Evolutionary conservation across 2,329 filamentous ascomycete species (phyloP).

Genomic region (Ceratocystis cacaofunesta): DNA sequence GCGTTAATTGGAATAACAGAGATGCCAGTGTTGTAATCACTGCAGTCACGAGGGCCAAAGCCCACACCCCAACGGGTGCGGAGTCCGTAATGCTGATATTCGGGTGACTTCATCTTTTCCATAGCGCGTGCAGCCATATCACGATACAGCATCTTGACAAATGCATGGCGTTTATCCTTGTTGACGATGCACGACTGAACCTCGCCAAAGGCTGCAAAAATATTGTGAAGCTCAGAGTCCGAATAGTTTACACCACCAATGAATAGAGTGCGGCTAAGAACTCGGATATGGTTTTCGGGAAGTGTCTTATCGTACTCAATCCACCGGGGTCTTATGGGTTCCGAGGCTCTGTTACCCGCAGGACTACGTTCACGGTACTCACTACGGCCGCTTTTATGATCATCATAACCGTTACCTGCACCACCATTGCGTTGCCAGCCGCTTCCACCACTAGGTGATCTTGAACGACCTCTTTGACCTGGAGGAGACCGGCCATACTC

Average conservation of each 20-base stretch:
- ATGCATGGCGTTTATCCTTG: slow-evolving; percentile 92
- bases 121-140: slow-evolving; percentile 73
- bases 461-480: slow-evolving; percentile 45
- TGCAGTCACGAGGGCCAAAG: slow-evolving; percentile 92
- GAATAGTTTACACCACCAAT: slow-evolving; percentile 85
- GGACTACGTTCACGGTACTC: slow-evolving; percentile 57
- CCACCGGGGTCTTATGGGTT: slow-evolving; percentile 31
- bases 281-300: slow-evolving; percentile 67
- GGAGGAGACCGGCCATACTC: slow-evolving; percentile 44
- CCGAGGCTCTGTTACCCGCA: slow-evolving; percentile 25
- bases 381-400: slow-evolving; percentile 26
- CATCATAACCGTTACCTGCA: background rate
- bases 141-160: slow-evolving; percentile 95
- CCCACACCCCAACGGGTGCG: slow-evolving; percentile 95
- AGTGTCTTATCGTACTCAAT: slow-evolving; percentile 65
- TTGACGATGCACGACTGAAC: slow-evolving; percentile 98
- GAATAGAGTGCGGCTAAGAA: slow-evolving; percentile 87
- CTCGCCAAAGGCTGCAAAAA: slow-evolving; percentile 68
- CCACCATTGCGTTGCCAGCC: slow-evolving; percentile 30
- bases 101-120: slow-evolving; percentile 59
- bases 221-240: slow-evolving; percentile 64
- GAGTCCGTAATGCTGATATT: slow-evolving; percentile 54
- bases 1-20: slow-evolving; percentile 86
- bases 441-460: slow-evolving; percentile 35
- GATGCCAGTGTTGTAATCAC: slow-evolving; percentile 82